Base-by-base conservation (phyloP, 805 yeast species). In the Starmerella roubikii region DNA sequence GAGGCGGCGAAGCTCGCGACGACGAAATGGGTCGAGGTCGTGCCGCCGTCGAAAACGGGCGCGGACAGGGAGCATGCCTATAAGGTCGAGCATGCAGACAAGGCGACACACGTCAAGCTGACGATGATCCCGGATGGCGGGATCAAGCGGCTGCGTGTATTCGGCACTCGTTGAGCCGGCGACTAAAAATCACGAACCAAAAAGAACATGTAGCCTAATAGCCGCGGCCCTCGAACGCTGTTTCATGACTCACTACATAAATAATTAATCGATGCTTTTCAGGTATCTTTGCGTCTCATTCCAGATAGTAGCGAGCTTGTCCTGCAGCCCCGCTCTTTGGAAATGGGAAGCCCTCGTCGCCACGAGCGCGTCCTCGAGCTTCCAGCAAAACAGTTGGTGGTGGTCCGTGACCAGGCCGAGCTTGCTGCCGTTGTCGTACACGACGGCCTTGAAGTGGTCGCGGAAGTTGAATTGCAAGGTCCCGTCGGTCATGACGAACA, bases 121-220 rank as follows among this genome's bases (percentile, higher is more conserved):
- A 74, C 81, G 9, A 78, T 88, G 58, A 79, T 85, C 48, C 98
- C 98, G 18, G 98, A 88, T 56, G 98, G 98, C 35, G 98, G 98
- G 44, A 83, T 85, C 40, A 88, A 88, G 67, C 72, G 98, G 57
- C 62, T 88, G 28, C 72, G 94, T 48, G 91, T 86, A 21, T 71
- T 73, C 52, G 97, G 96, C 30, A 65, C 46, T 24, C 45, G 55
- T n/a, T n/a, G n/a, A n/a, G n/a, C n/a, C n/a, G n/a, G n/a, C n/a
- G 12, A 54, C 53, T 4, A 46, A 43, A 35, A 16, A 38, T 20
- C 22, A 34, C 11, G 8, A 29, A 8, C 19, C 7, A 29, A 16
- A 20, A 3, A 9, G 11, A 34, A 34, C 25, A 31, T 9, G 7
- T 15, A 31, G 16, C 8, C 15, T 31, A 12, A 25, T 25, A n/a